Percentiles rank a stretch among this genome's conserved stretches.
These are phyloP conservation scores for Cladosporium sp. DNA, from an alignment of 2,329 filamentous ascomycete genomes.

Conservation along the genomic window DNA sequence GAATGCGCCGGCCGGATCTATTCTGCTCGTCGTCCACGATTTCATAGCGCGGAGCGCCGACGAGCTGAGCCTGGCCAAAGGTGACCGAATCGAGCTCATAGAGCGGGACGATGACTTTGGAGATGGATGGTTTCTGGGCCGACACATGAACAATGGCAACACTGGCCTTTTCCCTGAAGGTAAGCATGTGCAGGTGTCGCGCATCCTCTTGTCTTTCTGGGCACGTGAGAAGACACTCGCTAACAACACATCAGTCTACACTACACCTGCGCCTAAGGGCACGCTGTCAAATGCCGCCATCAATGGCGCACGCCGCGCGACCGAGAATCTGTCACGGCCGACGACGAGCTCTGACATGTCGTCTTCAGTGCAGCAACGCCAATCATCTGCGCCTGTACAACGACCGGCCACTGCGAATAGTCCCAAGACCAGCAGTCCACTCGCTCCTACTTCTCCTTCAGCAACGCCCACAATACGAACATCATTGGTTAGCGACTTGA, in stretches of 20 bases:
- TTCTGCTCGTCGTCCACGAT: constrained; percentile 73
- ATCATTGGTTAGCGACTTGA: constrained; percentile 6
- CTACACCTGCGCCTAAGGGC: constrained; percentile 34
- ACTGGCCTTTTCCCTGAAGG: constrained; percentile 81
- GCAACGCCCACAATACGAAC: constrained; percentile 7
- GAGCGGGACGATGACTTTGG: constrained; percentile 86
- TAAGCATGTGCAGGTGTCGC: constrained; percentile 34
- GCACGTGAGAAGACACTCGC: constrained; percentile 16
- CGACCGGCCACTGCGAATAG: constrained; percentile 15
- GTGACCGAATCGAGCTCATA: constrained; percentile 76
- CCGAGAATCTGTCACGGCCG: constrained; percentile 17
- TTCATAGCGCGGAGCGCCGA: constrained; percentile 88
- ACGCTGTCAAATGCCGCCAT: constrained; percentile 23
- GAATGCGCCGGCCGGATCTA: constrained; percentile 29
- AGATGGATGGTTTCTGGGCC: constrained; percentile 73
- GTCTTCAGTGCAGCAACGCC: constrained; percentile 10
- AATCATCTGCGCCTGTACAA: constrained; percentile 8
- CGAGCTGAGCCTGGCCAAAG: constrained; percentile 83
- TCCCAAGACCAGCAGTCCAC: constrained; percentile 9
- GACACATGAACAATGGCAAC: constrained; percentile 67
- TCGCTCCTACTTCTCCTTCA: background rate
- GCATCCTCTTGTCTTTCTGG: background rate
- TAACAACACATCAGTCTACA: constrained; percentile 32
- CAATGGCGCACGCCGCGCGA: constrained; percentile 30
- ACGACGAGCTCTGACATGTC: constrained; percentile 11